These are phyloP conservation scores for Aspergillus amoenus DNA, from an alignment of 2,329 filamentous ascomycete species.

Conservation along the genomic window DNA sequence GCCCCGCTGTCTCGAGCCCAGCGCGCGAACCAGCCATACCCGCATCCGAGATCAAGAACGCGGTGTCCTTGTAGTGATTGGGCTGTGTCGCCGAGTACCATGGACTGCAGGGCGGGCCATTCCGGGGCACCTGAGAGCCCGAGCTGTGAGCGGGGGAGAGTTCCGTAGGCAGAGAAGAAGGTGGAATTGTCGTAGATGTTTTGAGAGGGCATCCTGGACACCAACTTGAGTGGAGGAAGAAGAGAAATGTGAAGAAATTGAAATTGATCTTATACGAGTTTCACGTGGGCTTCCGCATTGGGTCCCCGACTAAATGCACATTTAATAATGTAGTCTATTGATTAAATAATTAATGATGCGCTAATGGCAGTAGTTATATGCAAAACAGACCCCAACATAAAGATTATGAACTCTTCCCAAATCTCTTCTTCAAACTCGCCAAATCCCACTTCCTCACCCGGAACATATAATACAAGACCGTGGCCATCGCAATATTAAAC, in stretches of 20 bases:
- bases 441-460: not conserved
- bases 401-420: too few relatives aligned
- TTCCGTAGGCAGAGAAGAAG: not conserved
- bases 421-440: not conserved
- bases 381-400: too few relatives aligned
- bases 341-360: too few relatives aligned
- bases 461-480: constrained; percentile 36
- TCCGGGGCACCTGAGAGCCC: not conserved
- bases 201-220: not conserved
- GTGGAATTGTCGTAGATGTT: not conserved
- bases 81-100: not conserved
- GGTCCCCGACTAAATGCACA: too few relatives aligned
- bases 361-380: too few relatives aligned
- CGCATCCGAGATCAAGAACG: not conserved
- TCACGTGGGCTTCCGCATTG: too few relatives aligned
- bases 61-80: not conserved
- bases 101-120: not conserved
- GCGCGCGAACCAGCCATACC: not conserved
- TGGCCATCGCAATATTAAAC: constrained; percentile 56
- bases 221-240: too few relatives aligned
- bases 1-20: not conserved
- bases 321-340: too few relatives aligned
- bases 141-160: not conserved
- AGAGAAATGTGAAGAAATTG: too few relatives aligned
- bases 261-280: too few relatives aligned